phyloP scores from a whole-genome alignment of 495 filamentous ascomycete genomes.

The Penicillium coffeae region DNA sequence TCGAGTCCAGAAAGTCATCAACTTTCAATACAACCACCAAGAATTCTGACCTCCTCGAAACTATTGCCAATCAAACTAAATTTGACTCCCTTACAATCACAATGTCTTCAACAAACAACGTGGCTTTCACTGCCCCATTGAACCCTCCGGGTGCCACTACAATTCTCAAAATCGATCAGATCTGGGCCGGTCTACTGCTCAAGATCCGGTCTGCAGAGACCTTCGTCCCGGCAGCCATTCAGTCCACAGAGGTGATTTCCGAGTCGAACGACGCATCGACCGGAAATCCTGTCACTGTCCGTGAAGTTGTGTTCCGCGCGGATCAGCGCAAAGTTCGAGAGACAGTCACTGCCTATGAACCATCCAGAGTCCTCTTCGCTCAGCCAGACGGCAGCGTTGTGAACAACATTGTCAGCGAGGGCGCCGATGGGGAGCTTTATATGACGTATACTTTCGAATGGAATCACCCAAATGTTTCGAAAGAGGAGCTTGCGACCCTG shows the following conservation, averaged over 20 bases:
- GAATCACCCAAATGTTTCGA: conserved; percentile 32
- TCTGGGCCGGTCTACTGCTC: conserved; percentile 49
- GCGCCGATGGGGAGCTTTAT: conserved; percentile 37
- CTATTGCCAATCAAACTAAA: not conserved
- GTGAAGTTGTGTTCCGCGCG: conserved; percentile 26
- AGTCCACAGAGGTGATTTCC: conserved; percentile 32
- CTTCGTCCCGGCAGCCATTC: conserved; percentile 48
- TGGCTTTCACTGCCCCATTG: conserved; percentile 48
- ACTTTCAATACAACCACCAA: too few species aligned
- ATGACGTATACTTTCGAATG: conserved; percentile 57
- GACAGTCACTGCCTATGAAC: conserved; percentile 20
- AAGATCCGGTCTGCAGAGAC: conserved; percentile 48
- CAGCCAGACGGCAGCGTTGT: conserved; percentile 33
- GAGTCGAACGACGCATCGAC: conserved; percentile 30
- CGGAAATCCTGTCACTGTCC: conserved; percentile 21
- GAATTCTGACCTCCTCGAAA: too few species aligned
- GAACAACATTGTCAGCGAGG: conserved; percentile 48
- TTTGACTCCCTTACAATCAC: not conserved
- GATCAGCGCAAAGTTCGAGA: conserved; percentile 18
- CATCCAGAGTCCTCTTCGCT: conserved; percentile 28
- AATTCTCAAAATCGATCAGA: conserved; percentile 36
- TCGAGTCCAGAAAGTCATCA: too few species aligned
- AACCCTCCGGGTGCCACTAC: conserved; percentile 42
- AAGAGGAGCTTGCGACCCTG: conserved; percentile 26
- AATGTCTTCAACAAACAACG: conserved; percentile 30